A percentile compares a stretch with the other conserved stretches of the same genome.
phyloP scores from a whole-genome alignment of 495 filamentous ascomycete species.

The Aspergillus homomorphus region DNA sequence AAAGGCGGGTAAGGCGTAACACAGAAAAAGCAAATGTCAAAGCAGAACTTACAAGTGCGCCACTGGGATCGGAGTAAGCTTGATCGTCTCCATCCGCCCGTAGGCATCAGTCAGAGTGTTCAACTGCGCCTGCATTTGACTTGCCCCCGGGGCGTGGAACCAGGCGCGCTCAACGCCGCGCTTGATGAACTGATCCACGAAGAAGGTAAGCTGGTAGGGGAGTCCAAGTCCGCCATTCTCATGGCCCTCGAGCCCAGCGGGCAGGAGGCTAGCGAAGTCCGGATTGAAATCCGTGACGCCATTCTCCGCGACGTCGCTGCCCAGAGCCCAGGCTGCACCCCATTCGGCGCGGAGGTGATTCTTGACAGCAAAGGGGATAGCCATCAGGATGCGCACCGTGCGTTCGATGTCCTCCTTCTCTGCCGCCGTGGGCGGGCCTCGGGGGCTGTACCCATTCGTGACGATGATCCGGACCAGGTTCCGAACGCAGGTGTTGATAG shows the following conservation, averaged over 20 bases:
- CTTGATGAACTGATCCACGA: conserved; percentile 68
- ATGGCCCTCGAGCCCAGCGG: conserved; percentile 54
- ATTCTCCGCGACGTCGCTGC: conserved; percentile 42
- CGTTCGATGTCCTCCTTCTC: conserved; percentile 60
- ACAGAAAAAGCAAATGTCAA: background rate
- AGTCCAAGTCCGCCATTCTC: conserved; percentile 64
- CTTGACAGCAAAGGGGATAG: conserved; percentile 72
- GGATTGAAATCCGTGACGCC: conserved; percentile 49
- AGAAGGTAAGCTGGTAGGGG: conserved; percentile 62
- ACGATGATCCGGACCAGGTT: conserved; percentile 62
- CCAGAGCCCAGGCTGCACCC: conserved; percentile 52
- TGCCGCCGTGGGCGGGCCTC: conserved; percentile 25
- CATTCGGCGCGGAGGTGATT: conserved; percentile 73
- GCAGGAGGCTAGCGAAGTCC: conserved; percentile 61
- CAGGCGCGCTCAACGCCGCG: conserved; percentile 55
- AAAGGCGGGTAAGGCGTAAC: too few relatives aligned
- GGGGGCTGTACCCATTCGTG: conserved; percentile 36
- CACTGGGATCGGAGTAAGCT: conserved; percentile 67
- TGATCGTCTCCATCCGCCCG: conserved; percentile 72
- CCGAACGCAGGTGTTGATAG: conserved; percentile 57
- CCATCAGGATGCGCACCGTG: conserved; percentile 59
- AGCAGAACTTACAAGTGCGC: conserved; percentile 58
- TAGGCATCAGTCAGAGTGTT: conserved; percentile 62
- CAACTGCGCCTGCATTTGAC: conserved; percentile 60
- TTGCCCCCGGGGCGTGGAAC: conserved; percentile 61